phyloP scores from a whole-genome alignment of 1,139 yeast species.

The Debaryomyces sp. region DNA sequence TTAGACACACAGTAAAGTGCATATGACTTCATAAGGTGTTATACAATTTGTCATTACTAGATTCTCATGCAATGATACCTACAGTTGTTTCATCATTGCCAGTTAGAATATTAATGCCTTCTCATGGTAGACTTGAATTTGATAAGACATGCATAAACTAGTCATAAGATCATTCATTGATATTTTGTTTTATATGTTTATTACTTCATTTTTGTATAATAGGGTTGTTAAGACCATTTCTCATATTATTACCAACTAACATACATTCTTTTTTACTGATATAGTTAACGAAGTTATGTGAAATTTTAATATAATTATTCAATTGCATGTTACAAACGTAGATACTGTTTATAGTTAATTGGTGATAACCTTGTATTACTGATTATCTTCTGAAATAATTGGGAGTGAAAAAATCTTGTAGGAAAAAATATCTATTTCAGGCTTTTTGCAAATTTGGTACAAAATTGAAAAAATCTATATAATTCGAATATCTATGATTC shows the following conservation, averaged over 20 bases:
- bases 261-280: background rate
- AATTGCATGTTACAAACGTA: background rate
- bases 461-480: background rate
- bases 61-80: background rate
- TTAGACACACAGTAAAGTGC: background rate
- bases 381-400: too few species aligned
- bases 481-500: background rate
- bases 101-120: background rate
- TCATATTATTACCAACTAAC: background rate
- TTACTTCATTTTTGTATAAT: slow-evolving; percentile 1
- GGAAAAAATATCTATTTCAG: background rate
- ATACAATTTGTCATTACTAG: background rate
- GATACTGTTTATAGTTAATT: background rate
- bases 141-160: background rate
- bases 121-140: background rate
- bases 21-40: background rate
- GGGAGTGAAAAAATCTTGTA: too few species aligned
- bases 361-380: too few species aligned
- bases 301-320: background rate
- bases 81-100: background rate
- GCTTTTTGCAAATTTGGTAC: background rate
- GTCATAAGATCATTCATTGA: background rate
- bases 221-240: background rate
- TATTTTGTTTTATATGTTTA: background rate
- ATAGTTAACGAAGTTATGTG: background rate